Evolutionary conservation across 805 yeast species (phyloP).

Genomic region (Yamadazyma nakazawae): DNA sequence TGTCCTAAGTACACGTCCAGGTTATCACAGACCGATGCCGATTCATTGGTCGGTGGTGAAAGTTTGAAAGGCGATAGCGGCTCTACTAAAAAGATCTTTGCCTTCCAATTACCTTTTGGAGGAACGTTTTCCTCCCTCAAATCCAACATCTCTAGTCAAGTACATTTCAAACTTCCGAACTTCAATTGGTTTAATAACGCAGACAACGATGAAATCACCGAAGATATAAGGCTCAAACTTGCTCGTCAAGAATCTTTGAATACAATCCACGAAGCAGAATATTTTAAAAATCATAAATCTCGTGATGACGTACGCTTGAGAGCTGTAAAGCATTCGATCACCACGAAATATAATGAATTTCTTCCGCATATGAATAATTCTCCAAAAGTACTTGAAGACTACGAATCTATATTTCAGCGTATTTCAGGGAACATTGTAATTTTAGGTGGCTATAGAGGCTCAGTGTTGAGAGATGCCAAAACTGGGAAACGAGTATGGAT

Average conservation of each 20-base stretch:
- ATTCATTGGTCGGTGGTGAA: constrained; percentile 52
- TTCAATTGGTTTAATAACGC: constrained; percentile 1
- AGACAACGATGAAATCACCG: constrained; percentile 13
- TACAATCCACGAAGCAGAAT: constrained; percentile 60
- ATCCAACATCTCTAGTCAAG: constrained; percentile 16
- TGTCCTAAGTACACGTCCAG: background rate
- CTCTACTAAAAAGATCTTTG: constrained; percentile 43
- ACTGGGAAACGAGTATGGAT: constrained; percentile 78
- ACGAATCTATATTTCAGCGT: constrained; percentile 50
- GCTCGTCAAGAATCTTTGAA: constrained; percentile 55
- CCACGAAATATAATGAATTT: constrained; percentile 46
- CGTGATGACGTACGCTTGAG: constrained; percentile 64
- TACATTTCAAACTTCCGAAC: constrained; percentile 2
- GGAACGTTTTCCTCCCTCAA: constrained; percentile 29
- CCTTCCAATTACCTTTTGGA: constrained; percentile 60
- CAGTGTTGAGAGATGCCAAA: constrained; percentile 61
- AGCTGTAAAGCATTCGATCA: constrained; percentile 65
- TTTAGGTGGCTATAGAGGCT: constrained; percentile 88
- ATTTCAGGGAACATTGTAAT: constrained; percentile 77
- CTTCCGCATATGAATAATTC: constrained; percentile 24
- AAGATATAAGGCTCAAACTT: constrained; percentile 39
- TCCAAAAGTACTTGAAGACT: constrained; percentile 12
- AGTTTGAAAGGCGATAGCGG: constrained; percentile 23
- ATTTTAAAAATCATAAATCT: constrained; percentile 52
- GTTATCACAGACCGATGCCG: constrained; percentile 30